phyloP scores from a whole-genome alignment of 352 stramenopile species.

The Poterioochromonas sp. region DNA sequence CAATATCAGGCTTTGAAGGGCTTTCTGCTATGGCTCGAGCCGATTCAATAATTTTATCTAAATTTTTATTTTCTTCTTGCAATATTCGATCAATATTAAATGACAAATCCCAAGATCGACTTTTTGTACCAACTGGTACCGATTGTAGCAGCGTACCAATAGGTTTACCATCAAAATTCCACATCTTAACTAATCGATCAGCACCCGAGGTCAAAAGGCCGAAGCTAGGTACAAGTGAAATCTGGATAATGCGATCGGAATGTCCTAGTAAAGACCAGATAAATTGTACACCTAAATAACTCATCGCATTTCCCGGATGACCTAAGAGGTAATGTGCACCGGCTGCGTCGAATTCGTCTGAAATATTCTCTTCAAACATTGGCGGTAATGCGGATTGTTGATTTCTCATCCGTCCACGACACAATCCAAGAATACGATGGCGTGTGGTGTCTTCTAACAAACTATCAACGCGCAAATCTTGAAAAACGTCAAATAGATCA shows the following conservation, averaged over 20 bases:
- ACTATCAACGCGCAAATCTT: neutral
- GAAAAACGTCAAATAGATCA: neutral
- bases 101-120: neutral
- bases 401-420: neutral
- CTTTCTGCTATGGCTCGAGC: neutral
- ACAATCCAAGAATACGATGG: neutral
- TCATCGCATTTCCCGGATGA: neutral
- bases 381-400: neutral
- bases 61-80: neutral
- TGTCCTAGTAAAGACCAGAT: neutral
- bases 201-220: neutral
- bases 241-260: neutral
- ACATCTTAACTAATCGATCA: constrained; percentile 25
- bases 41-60: neutral
- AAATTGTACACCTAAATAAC: constrained; percentile 19
- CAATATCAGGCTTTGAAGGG: neutral
- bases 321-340: neutral
- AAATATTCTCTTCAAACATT: neutral
- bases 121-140: neutral
- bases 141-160: constrained; percentile 2
- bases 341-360: neutral
- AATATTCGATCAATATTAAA: neutral
- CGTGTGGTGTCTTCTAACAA: neutral
- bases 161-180: constrained; percentile 1
- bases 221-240: neutral